These are phyloP conservation scores for Hyphodiscus sp. DNA, from an alignment of 2,329 filamentous ascomycete species.

Conservation along the genomic window DNA sequence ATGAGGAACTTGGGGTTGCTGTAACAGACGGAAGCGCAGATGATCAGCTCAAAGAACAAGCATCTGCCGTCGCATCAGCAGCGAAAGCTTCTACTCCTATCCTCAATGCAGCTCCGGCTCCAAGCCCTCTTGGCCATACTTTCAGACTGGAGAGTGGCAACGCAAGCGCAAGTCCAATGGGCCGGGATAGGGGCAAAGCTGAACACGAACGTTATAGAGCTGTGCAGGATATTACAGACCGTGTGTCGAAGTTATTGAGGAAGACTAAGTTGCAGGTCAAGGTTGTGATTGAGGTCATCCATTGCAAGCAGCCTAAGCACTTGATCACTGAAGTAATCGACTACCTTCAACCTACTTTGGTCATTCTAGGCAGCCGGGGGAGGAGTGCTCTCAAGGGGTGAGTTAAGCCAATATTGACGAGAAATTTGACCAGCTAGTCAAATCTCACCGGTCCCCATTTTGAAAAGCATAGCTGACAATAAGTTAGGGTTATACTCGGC, in stretches of 20 bases:
- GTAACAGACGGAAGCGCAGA: slow-evolving; percentile 37
- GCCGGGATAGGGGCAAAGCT: slow-evolving; percentile 48
- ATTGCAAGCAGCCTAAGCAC: slow-evolving; percentile 96
- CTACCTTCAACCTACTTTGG: slow-evolving; percentile 80
- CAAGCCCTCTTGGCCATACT: slow-evolving; percentile 18
- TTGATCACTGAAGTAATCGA: slow-evolving; percentile 98
- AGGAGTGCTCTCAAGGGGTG: slow-evolving; percentile 90
- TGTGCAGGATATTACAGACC: slow-evolving; percentile 76
- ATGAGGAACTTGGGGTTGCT: slow-evolving; percentile 70
- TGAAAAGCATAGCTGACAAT: slow-evolving; percentile 1
- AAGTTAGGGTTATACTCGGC: slow-evolving; percentile 78
- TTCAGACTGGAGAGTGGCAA: slow-evolving; percentile 20
- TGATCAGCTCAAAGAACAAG: slow-evolving; percentile 72
- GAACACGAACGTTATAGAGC: slow-evolving; percentile 78
- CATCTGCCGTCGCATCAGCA: slow-evolving; percentile 59
- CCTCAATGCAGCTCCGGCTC: slow-evolving; percentile 11
- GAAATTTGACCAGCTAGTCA: too few relatives aligned
- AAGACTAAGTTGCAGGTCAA: slow-evolving; percentile 91
- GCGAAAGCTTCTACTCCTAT: slow-evolving; percentile 29
- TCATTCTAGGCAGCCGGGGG: slow-evolving; percentile 87
- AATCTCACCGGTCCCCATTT: not conserved
- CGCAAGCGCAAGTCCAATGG: slow-evolving; percentile 25
- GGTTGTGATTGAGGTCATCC: slow-evolving; percentile 91
- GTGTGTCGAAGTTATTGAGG: slow-evolving; percentile 76
- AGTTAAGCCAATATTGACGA: slow-evolving; percentile 31